Base-by-base conservation (phyloP, 1,139 yeast genomes). In the Yamadazyma pseudoaaseri region DNA sequence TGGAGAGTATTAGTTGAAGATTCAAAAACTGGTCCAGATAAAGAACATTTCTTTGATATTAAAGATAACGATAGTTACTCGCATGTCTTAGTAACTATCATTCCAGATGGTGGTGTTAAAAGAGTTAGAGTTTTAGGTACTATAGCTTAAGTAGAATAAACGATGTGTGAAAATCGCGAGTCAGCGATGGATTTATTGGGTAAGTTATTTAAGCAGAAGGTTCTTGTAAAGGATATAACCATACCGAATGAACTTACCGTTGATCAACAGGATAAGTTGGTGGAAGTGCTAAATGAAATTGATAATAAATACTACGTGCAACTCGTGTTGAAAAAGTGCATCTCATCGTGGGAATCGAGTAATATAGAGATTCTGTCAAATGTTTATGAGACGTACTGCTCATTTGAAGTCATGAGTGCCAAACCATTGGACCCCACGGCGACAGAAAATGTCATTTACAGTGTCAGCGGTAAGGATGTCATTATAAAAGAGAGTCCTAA, bases 101-200 rank as follows among this genome's bases (percentile, higher is more conserved):
- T 89, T 43, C 97, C 97, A 20, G 97, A 90, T 53, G 97, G 97
- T 34, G 97, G 97, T 42, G 87, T 89, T 37, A 90, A 90, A 70
- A 76, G 97, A 57, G 63, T 90, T 28, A 75, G 96, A 47, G 92
- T 87, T 20, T 76, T 77, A 52, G 97, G 97, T 24, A 68, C 73
- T 16, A 62, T 73, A 35, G 52, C 20, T 10, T 35, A 22, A 22
- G 13, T 7, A 22, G 6, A 22, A 22, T 22, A 22, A 7, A 22
- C 12, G 6, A 8, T n/a, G n/a, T n/a, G n/a, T n/a, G n/a, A n/a
- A n/a, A n/a, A n/a, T n/a, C n/a, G n/a, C n/a, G n/a, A n/a, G n/a
- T n/a, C n/a, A n/a, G n/a, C n/a, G n/a, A n/a, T n/a, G 21, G 21
- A 10, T 18, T 18, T 10, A 18, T 18, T 7, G 21, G 8, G 24